Conservation (phyloP, 2,329 filamentous ascomycete species). For the Eutypa lata region DNA sequence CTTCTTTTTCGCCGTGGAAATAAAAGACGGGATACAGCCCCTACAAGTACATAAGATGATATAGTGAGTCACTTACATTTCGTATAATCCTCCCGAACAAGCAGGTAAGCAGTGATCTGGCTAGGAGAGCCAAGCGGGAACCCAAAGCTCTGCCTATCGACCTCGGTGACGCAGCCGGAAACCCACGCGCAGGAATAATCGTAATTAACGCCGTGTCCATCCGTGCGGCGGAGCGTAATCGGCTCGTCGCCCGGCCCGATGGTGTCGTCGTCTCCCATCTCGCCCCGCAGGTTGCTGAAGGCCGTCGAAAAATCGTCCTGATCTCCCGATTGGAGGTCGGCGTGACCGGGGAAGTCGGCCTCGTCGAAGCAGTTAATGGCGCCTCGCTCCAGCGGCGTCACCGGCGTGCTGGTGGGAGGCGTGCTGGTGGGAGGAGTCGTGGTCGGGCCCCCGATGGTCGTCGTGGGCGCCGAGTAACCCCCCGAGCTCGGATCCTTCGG, state of each 20-base stretch:
- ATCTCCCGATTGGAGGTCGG: conserved; percentile 3
- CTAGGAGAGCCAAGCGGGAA: conserved; percentile 13
- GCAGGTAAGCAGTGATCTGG: conserved; percentile 15
- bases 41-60: too few species aligned
- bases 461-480: too few species aligned
- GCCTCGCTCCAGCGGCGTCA: conserved; percentile 1
- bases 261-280: background rate
- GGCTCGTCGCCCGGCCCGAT: background rate
- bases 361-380: conserved; percentile 12
- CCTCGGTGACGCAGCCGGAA: conserved; percentile 14
- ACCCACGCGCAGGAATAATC: conserved; percentile 13
- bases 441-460: too few species aligned
- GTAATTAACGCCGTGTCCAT: conserved; percentile 15
- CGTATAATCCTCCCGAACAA: conserved; percentile 18
- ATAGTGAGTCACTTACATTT: conserved; percentile 22
- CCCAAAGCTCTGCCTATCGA: conserved; percentile 11
- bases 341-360: conserved; percentile 15
- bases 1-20: too few species aligned
- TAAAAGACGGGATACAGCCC: too few species aligned
- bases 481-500: too few species aligned
- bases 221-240: conserved; percentile 3
- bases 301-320: conserved; percentile 7
- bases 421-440: background rate
- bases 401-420: background rate
- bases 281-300: conserved; percentile 3